A percentile compares a stretch with the other conserved stretches of the same genome.
Conservation (phyloP, 768 basidiomycete species). For the Sutorius australiensis region DNA sequence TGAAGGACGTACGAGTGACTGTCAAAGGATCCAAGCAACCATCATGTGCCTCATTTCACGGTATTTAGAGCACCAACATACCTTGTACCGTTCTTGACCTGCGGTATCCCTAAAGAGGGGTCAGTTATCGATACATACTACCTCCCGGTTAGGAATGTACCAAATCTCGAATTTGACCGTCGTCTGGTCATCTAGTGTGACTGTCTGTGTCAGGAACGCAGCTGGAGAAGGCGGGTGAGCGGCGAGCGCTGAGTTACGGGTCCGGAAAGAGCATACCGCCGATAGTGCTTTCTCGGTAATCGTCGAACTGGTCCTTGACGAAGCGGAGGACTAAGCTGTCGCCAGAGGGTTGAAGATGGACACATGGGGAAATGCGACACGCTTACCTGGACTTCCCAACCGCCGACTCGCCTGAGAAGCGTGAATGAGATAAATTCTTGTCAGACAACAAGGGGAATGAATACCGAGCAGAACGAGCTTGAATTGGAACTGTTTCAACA, state of each 20-base stretch:
- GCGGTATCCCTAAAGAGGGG: slow-evolving; percentile 75
- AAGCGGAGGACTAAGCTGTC: slow-evolving; percentile 88
- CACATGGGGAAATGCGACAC: slow-evolving; percentile 5
- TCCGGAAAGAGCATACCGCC: slow-evolving; percentile 51
- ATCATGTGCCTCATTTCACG: not conserved
- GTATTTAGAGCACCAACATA: slow-evolving; percentile 23
- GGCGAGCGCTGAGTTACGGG: not conserved
- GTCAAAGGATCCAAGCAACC: not conserved
- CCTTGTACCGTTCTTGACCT: slow-evolving; percentile 94
- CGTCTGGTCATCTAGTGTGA: slow-evolving; percentile 82
- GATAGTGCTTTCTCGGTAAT: slow-evolving; percentile 93
- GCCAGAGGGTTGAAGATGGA: slow-evolving; percentile 24
- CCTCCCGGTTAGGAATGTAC: slow-evolving; percentile 40
- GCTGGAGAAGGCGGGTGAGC: slow-evolving; percentile 45
- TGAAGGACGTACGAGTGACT: slow-evolving; percentile 45
- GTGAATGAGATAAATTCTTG: slow-evolving; percentile 4
- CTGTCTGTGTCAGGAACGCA: slow-evolving; percentile 98
- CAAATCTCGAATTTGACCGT: slow-evolving; percentile 98
- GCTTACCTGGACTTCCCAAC: slow-evolving; percentile 92
- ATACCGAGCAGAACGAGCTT: slow-evolving; percentile 93
- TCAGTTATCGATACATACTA: not conserved
- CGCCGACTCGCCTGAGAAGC: slow-evolving; percentile 80
- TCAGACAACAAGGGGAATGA: not conserved
- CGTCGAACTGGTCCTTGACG: slow-evolving; percentile 94
- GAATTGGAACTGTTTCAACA: slow-evolving; percentile 93